Conservation (phyloP, 1,284 basidiomycete species). For the Leccinum subrobustum region DNA sequence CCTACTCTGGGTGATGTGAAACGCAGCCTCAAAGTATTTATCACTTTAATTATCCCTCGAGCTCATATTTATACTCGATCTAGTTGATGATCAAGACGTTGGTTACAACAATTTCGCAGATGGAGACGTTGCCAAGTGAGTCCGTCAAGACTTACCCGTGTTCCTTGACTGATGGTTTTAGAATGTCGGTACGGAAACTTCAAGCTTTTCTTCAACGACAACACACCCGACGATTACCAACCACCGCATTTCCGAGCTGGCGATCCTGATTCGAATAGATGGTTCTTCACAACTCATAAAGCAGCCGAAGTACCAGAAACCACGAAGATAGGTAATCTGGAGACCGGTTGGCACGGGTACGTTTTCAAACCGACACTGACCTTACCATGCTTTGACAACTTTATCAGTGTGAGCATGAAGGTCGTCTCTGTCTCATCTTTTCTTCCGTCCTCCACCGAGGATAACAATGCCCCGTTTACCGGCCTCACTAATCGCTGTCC, state of each 20-base stretch:
- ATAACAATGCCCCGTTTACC: conserved; percentile 56
- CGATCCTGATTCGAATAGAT: conserved; percentile 64
- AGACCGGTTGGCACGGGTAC: conserved; percentile 72
- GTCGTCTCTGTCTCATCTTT: conserved; percentile 70
- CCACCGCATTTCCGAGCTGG: conserved; percentile 72
- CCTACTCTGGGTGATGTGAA: conserved; percentile 75
- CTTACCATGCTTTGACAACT: conserved; percentile 9
- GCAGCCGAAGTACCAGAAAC: conserved; percentile 67
- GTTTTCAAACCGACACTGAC: conserved; percentile 17
- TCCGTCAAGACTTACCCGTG: neutral
- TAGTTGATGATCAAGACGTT: conserved; percentile 71
- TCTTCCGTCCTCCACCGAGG: conserved; percentile 61
- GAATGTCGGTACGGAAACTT: conserved; percentile 80
- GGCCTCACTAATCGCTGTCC: conserved; percentile 44
- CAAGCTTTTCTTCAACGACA: conserved; percentile 76
- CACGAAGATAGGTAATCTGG: conserved; percentile 61
- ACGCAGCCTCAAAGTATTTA: conserved; percentile 61
- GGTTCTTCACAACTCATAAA: conserved; percentile 75
- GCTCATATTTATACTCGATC: conserved; percentile 4
- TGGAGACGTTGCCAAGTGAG: conserved; percentile 75
- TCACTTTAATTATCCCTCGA: neutral
- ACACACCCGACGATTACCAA: conserved; percentile 74
- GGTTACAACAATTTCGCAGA: conserved; percentile 70
- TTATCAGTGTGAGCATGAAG: conserved; percentile 58
- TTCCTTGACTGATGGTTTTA: conserved; percentile 29